Evolutionary conservation across 352 stramenopile species (phyloP).

Genomic region (Globisporangium spinosum): DNA sequence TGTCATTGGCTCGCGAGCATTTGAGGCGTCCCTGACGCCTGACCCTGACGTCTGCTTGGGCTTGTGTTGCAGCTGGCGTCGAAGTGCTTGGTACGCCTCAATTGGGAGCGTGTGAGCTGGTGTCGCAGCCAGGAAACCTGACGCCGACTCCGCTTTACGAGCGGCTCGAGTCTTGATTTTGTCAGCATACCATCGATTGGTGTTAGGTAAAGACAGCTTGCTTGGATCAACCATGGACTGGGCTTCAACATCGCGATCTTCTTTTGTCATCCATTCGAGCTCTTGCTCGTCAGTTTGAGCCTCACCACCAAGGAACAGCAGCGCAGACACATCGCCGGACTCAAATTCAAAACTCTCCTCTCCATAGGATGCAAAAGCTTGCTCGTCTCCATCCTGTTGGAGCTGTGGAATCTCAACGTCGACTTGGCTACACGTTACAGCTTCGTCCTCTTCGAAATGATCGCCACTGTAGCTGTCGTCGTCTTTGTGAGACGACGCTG

Average conservation of each 20-base stretch:
- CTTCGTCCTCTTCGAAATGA: conserved; percentile 14
- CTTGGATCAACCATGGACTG: not conserved
- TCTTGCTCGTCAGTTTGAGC: not conserved
- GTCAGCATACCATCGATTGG: conserved; percentile 1
- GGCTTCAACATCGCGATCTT: too few relatives aligned
- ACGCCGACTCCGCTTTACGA: not conserved
- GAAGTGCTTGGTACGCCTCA: not conserved
- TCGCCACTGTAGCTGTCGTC: conserved; percentile 14
- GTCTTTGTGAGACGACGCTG: not conserved
- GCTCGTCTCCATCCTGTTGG: not conserved
- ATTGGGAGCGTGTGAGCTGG: not conserved
- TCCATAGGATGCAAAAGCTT: not conserved
- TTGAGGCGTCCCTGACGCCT: not conserved
- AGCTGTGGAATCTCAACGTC: not conserved
- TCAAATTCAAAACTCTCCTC: conserved; percentile 11
- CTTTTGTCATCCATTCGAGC: not conserved
- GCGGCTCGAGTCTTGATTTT: conserved; percentile 10
- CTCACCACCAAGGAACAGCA: not conserved
- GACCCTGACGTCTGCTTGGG: not conserved
- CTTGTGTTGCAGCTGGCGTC: not conserved
- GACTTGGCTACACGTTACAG: not conserved
- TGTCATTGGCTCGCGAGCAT: too few relatives aligned
- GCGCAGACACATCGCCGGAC: not conserved
- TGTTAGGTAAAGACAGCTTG: not conserved
- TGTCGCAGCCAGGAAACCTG: not conserved